A percentile compares a stretch with the other conserved stretches of the same genome.
These are phyloP conservation scores for Quercus ilex DNA, from an alignment of 306 rosid genomes.

Conservation along the genomic window DNA sequence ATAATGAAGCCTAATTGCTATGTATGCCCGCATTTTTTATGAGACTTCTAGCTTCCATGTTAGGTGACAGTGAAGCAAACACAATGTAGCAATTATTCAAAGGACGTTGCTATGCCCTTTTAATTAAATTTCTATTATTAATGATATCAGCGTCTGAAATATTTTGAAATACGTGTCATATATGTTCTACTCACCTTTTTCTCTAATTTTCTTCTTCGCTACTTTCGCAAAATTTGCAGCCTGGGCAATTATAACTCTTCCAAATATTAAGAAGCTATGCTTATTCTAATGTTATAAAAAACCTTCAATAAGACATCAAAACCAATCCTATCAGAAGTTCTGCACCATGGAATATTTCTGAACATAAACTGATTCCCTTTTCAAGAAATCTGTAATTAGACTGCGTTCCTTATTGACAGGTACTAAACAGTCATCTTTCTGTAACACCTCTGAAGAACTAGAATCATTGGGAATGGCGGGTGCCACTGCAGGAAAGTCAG, in stretches of 20 bases:
- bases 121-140: too few species aligned
- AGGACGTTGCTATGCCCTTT: too few species aligned
- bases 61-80: too few species aligned
- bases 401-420: neutral
- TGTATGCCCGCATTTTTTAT: too few species aligned
- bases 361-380: neutral
- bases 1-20: too few species aligned
- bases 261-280: neutral
- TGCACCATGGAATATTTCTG: neutral
- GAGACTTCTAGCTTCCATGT: too few species aligned
- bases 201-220: neutral
- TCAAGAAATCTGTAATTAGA: neutral
- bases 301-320: neutral
- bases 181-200: neutral
- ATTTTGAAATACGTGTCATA: neutral
- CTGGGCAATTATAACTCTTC: neutral
- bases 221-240: neutral
- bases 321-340: neutral
- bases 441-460: neutral
- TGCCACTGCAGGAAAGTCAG: conserved; percentile 83
- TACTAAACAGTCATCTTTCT: neutral
- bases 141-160: neutral
- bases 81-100: too few species aligned
- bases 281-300: neutral
- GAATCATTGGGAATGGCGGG: conserved; percentile 59